Percentiles rank a stretch among this genome's conserved stretches.
Conservation (phyloP, 2,329 filamentous ascomycete species). For the Thelonectria rubi region DNA sequence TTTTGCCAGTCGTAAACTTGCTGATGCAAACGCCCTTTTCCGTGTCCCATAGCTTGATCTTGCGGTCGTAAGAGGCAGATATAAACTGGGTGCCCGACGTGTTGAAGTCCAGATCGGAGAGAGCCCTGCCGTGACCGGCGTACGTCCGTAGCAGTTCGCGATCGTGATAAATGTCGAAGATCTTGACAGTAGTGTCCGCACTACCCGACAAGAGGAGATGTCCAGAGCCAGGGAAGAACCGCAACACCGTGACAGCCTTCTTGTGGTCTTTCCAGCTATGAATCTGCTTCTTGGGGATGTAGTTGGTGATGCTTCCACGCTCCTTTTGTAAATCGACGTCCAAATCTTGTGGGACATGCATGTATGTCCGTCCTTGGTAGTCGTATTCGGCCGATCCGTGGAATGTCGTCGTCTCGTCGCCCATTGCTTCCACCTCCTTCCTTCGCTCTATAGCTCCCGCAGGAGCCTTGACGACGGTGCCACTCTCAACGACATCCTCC, state of each 20-base stretch:
- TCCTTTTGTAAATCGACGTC: conserved; percentile 88
- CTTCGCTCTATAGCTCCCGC: conserved; percentile 62
- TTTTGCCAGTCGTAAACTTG: conserved; percentile 93
- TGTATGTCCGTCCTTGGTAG: conserved; percentile 95
- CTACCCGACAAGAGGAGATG: conserved; percentile 90
- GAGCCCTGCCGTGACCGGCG: conserved; percentile 86
- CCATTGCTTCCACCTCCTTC: conserved; percentile 67
- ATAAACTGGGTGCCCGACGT: conserved; percentile 84
- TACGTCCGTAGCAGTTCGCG: conserved; percentile 91
- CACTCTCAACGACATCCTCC: conserved; percentile 74
- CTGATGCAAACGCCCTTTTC: conserved; percentile 90
- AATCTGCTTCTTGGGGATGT: conserved; percentile 91
- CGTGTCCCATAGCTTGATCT: conserved; percentile 98
- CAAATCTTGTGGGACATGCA: conserved; percentile 94
- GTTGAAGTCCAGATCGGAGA: conserved; percentile 92
- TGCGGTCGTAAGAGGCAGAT: conserved; percentile 90
- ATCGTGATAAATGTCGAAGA: conserved; percentile 94
- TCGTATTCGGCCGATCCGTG: conserved; percentile 85
- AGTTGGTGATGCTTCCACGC: conserved; percentile 82
- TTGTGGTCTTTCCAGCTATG: conserved; percentile 87
- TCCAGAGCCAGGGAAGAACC: conserved; percentile 88
- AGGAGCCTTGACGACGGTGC: conserved; percentile 67
- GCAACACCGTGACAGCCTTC: conserved; percentile 86
- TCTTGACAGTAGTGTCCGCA: conserved; percentile 89
- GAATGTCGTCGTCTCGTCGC: conserved; percentile 85